Base-by-base conservation (phyloP, 2,329 filamentous ascomycete species). In the Madurella fahalii region DNA sequence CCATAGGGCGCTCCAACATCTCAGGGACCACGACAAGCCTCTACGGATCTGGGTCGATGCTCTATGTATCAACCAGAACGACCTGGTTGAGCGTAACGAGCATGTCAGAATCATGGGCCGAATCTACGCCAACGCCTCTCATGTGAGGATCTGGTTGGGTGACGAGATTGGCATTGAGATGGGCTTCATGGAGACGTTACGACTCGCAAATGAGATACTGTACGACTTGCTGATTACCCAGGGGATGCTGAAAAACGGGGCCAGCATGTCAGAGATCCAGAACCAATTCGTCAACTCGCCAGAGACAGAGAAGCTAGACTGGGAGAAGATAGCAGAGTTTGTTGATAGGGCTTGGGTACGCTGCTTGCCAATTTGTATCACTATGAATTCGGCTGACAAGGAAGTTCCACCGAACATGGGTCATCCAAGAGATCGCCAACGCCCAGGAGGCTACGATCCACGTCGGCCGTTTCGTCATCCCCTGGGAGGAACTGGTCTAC, bases 41-140 rank as follows among this genome's bases (percentile, higher is more conserved):
- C 56, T 40, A 11, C 51, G 48, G 32, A 46, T 55, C 18, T 59
- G 58, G 58, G 52, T 53, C 7, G 58, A 59, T 34, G 50, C 52
- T 16, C 49, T 59, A 8, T 59, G 58, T 42, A 59, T 59, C 49
- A 51, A 59, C 50, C 58, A 59, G 49, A 17, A 50, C 8, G 51
- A 57, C 44, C 25, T 55, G 4, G 30, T 41, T 5, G 58, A 59
- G 46, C 54, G 54, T 5, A 53, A 51, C 40, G 25, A 20, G 13
- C 58, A 59, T 34, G 58, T 59, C 15, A 42, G 25, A 5, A 42
- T 57, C 15, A 57, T 59, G 58, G 42, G 41, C 1, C n/a, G n/a
- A 1, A 57, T 59, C 12, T 59, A 57, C 52, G 42, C 30, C 18
- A 42, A 39, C 9, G 50, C 43, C 11, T 25, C 20, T 34, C 15